Percentiles rank a stretch among this genome's conserved stretches.
Evolutionary conservation across 2,329 filamentous ascomycete species (phyloP).

Genomic region (Pseudocercospora ulei): DNA sequence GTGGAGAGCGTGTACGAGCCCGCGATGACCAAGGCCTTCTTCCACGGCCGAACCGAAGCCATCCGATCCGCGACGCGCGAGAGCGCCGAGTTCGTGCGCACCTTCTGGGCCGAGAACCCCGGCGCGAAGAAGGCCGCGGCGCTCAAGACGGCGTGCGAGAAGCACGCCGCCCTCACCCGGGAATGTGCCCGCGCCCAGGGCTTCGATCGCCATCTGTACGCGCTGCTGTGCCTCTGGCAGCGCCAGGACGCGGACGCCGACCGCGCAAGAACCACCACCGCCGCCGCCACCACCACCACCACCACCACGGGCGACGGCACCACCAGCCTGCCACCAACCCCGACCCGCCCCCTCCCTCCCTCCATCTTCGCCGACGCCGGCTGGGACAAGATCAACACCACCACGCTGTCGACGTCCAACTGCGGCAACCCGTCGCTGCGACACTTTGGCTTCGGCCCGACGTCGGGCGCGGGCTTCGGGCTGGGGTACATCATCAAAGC

Average conservation of each 20-base stretch:
- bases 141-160: slow-evolving; percentile 70
- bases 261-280: slow-evolving; percentile 1
- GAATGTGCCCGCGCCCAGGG: slow-evolving; percentile 84
- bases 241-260: slow-evolving; percentile 60
- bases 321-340: slow-evolving; percentile 40
- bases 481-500: slow-evolving; percentile 99
- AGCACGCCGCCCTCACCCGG: slow-evolving; percentile 68
- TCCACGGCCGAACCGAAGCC: slow-evolving; percentile 90
- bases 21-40: slow-evolving; percentile 91
- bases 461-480: slow-evolving; percentile 85
- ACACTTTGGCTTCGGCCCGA: slow-evolving; percentile 94
- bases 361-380: slow-evolving; percentile 76
- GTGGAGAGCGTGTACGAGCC: slow-evolving; percentile 95
- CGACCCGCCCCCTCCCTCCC: slow-evolving; percentile 53
- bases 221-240: slow-evolving; percentile 91
- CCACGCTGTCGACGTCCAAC: slow-evolving; percentile 93
- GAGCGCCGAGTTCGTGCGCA: slow-evolving; percentile 77
- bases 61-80: slow-evolving; percentile 77
- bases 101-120: slow-evolving; percentile 88
- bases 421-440: slow-evolving; percentile 91
- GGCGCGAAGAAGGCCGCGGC: slow-evolving; percentile 75
- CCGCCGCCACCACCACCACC: slow-evolving; percentile 26
- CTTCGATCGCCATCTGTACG: slow-evolving; percentile 86
- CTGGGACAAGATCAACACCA: slow-evolving; percentile 93
- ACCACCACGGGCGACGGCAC: slow-evolving; percentile 1